phyloP scores from a whole-genome alignment of 1,139 yeast species.

The Pichia sp. region DNA sequence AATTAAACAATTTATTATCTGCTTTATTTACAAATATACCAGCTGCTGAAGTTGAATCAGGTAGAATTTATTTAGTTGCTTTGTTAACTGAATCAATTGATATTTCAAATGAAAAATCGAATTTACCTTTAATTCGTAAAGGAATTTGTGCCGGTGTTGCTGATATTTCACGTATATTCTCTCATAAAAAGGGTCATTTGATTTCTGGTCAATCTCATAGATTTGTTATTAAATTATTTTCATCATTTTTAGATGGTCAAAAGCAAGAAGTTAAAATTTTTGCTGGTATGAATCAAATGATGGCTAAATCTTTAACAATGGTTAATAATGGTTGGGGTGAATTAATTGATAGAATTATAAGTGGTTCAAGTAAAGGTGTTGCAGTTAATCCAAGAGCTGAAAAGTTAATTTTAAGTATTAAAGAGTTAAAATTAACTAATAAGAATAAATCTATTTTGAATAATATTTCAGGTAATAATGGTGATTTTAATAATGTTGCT shows the following conservation, averaged over 20 bases:
- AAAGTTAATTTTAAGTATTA: constrained; percentile 60
- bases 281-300: constrained; percentile 29
- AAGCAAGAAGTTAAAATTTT: constrained; percentile 22
- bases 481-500: constrained; percentile 28
- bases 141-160: constrained; percentile 90
- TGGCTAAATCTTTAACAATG: constrained; percentile 29
- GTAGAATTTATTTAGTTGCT: constrained; percentile 63
- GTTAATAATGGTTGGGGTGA: constrained; percentile 87
- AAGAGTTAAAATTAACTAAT: constrained; percentile 48
- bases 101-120: not conserved
- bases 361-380: constrained; percentile 72
- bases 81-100: constrained; percentile 52
- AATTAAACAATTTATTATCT: constrained; percentile 65
- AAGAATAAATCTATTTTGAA: constrained; percentile 10
- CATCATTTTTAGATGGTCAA: constrained; percentile 42
- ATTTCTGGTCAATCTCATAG: constrained; percentile 62
- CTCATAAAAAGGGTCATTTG: constrained; percentile 56
- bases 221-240: constrained; percentile 65
- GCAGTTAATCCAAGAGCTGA: constrained; percentile 82
- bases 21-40: constrained; percentile 79
- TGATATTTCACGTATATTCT: constrained; percentile 75
- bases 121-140: constrained; percentile 42
- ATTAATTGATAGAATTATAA: constrained; percentile 67
- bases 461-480: constrained; percentile 25
- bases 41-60: constrained; percentile 55